Base-by-base conservation (phyloP, 2,329 filamentous ascomycete genomes). In the Penicillium sumatraense region DNA sequence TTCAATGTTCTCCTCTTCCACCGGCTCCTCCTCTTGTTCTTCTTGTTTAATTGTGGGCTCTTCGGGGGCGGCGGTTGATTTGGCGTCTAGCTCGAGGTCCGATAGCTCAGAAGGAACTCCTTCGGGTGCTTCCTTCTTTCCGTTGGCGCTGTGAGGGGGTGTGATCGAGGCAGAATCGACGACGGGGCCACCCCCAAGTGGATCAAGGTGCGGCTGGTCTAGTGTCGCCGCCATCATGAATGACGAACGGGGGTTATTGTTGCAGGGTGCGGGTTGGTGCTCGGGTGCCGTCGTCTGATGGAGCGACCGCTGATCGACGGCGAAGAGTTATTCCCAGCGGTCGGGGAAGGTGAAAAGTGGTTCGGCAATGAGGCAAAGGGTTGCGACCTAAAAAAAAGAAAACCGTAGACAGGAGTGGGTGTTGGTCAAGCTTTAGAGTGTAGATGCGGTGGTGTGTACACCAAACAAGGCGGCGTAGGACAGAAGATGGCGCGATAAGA, bases 1-100 rank as follows among this genome's bases (percentile, higher is more conserved):
- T 44, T 87, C 80, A 51, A 96, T 83, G 51, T 95, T 90, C 63
- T 89, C 87, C 63, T 91, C 88, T 49, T 95, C 90, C 63, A 89
- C 89, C 64, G 91, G 88, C 49, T 89, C 89, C 65, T 90, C 87
- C 64, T 91, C 88, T 44, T 85, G 83, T 52, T 82, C 79, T 36
- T 66, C 63, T 11, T 52, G 50, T 35, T 65, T 62, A 20, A 81
- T 78, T 14, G 68, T 68, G 9, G 56, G 54, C n/a, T 65, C 64
- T 33, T 69, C 64, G 35, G 64, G 63, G 11, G 57, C 57, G 26
- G 66, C 60, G 2, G 65, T 51, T 41, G 61, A 55, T 50, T 68
- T 68, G 24, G 65, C 59, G 56, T 76, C 74, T 45, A 74, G 61
- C 51, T 76, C 75, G n/a, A 78, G 68, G 51, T 78, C 76, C 18